Evolutionary conservation across 805 yeast genomes (phyloP).

Genomic region (Clavispora asparagi): DNA sequence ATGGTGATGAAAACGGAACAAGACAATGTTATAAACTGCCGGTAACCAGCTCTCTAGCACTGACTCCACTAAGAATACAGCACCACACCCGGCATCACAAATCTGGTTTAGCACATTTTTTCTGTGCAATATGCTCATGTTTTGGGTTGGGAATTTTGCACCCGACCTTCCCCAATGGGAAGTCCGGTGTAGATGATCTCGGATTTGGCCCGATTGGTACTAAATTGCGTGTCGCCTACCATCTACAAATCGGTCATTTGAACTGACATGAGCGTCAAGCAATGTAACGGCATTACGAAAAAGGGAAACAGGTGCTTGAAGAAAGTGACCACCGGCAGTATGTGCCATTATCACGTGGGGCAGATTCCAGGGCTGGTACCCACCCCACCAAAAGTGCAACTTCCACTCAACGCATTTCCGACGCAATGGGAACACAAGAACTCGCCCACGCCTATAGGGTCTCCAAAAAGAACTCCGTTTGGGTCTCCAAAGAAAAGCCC

Average conservation of each 20-base stretch:
- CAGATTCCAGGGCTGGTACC: neutral
- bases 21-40: too few relatives aligned
- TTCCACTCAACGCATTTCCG: neutral
- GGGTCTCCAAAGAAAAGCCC: too few relatives aligned
- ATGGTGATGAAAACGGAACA: too few relatives aligned
- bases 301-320: conserved; percentile 12
- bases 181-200: too few relatives aligned
- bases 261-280: conserved; percentile 7
- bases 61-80: too few relatives aligned
- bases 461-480: neutral
- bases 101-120: too few relatives aligned
- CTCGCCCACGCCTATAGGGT: neutral
- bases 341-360: conserved; percentile 11
- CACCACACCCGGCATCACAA: too few relatives aligned
- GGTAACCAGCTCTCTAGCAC: too few relatives aligned
- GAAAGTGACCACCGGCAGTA: conserved; percentile 7
- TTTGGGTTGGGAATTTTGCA: too few relatives aligned
- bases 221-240: neutral
- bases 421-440: neutral
- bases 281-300: conserved; percentile 12
- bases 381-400: neutral
- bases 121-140: too few relatives aligned
- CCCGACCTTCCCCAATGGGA: too few relatives aligned
- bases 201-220: neutral
- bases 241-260: neutral